Evolutionary conservation across 169 alveolate genomes (phyloP).

Genomic region (Eimeria necatrix): DNA sequence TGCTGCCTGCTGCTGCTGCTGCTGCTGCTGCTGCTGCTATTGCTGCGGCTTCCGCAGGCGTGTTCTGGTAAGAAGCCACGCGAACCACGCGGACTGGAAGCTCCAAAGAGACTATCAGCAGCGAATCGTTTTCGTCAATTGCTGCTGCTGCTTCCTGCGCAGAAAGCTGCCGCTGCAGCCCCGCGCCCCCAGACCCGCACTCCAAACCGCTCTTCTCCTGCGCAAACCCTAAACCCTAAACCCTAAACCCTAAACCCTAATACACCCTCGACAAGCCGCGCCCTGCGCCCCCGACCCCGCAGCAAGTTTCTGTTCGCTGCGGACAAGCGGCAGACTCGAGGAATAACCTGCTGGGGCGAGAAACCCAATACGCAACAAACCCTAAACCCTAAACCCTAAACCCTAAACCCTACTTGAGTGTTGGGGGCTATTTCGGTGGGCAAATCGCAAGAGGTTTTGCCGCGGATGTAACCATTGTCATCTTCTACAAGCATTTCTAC

Average conservation of each 20-base stretch:
- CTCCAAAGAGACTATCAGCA: constrained; percentile 43
- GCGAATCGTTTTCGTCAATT: constrained; percentile 66
- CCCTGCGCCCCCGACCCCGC: neutral
- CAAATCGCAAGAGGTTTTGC: constrained; percentile 33
- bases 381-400: neutral
- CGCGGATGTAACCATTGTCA: constrained; percentile 73
- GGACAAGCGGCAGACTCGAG: too few species aligned
- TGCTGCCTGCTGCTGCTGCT: neutral
- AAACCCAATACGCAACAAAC: neutral
- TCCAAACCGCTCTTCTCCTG: neutral
- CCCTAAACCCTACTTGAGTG: constrained; percentile 4
- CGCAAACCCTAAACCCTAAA: neutral
- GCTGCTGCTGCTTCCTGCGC: constrained; percentile 16
- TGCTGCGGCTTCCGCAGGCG: neutral
- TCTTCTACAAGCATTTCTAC: constrained; percentile 79
- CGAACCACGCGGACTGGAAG: constrained; percentile 65
- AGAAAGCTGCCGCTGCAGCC: constrained; percentile 36
- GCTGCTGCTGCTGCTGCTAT: neutral
- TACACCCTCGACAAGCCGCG: neutral
- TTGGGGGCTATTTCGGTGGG: neutral
- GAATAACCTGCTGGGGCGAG: too few species aligned
- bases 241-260: neutral
- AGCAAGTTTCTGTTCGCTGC: too few species aligned
- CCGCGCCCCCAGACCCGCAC: neutral
- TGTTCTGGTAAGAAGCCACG: neutral